Conservation (phyloP, 352 stramenopile genomes). For the Pythium apleroticum region DNA sequence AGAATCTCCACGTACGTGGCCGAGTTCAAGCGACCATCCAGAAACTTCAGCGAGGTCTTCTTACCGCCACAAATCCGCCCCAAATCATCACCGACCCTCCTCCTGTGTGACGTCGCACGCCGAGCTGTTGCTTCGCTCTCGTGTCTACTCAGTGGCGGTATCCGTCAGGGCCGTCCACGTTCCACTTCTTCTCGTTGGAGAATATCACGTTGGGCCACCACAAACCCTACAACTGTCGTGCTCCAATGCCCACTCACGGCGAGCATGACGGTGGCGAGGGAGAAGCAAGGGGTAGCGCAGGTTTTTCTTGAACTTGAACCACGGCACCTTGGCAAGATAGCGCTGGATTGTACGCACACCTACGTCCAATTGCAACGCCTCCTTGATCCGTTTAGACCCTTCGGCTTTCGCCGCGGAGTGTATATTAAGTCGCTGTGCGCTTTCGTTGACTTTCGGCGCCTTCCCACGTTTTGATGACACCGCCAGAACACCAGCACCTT, state of each 20-base stretch:
- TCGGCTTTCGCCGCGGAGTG: too few relatives aligned
- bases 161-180: conserved; percentile 6
- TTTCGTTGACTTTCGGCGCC: too few relatives aligned
- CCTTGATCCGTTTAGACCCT: too few relatives aligned
- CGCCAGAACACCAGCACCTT: too few relatives aligned
- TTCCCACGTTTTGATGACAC: too few relatives aligned
- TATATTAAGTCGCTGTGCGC: too few relatives aligned
- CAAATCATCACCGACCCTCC: conserved; percentile 8
- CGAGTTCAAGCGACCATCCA: background rate
- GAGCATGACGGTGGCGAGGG: background rate
- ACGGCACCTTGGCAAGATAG: too few relatives aligned
- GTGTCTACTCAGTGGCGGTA: conserved; percentile 11
- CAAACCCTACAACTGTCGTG: background rate
- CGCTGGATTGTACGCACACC: too few relatives aligned
- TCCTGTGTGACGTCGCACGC: conserved; percentile 1
- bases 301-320: conserved; percentile 4
- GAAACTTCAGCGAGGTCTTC: conserved; percentile 1
- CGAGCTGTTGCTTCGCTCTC: background rate
- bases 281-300: conserved; percentile 5
- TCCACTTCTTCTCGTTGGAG: conserved; percentile 16
- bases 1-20: conserved; percentile 1
- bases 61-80: conserved; percentile 1
- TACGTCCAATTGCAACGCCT: too few relatives aligned
- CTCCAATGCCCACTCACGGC: background rate
- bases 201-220: conserved; percentile 10